Percentiles rank a stretch among this genome's conserved stretches.
Conservation (phyloP, 108 stramenopile genomes). For the Cylindrotheca fusiformis region DNA sequence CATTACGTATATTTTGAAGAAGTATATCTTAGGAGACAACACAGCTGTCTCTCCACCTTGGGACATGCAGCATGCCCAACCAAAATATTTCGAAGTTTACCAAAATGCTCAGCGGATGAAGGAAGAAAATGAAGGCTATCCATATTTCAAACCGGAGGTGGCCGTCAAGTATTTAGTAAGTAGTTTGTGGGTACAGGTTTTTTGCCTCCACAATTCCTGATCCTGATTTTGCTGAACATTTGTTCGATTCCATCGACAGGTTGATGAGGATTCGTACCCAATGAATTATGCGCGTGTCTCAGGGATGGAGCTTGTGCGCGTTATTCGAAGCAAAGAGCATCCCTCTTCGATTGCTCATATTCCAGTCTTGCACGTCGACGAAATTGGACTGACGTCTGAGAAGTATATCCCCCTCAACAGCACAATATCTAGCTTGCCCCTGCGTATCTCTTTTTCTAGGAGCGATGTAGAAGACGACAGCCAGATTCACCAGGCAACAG, state of each 20-base stretch:
- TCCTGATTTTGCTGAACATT: no score
- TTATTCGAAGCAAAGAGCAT: conserved; percentile 31
- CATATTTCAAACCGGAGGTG: conserved; percentile 88
- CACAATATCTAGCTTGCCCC: conserved; percentile 81
- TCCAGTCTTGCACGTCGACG: conserved; percentile 88
- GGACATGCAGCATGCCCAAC: conserved; percentile 65
- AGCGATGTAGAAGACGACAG: conserved; percentile 45
- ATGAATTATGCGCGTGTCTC: conserved; percentile 50
- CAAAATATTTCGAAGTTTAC: conserved; percentile 47
- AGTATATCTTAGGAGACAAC: conserved; percentile 28
- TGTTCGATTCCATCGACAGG: conserved; percentile 4
- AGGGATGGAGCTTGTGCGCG: conserved; percentile 56
- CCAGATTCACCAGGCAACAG: conserved; percentile 20
- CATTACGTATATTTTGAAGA: conserved; percentile 48
- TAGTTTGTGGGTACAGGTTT: no score
- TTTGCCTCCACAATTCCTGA: no score
- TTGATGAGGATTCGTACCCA: conserved; percentile 73
- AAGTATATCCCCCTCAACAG: conserved; percentile 92
- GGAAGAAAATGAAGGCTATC: conserved; percentile 49
- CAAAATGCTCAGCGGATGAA: conserved; percentile 54
- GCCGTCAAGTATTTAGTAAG: conserved; percentile 55
- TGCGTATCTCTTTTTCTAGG: conserved; percentile 83
- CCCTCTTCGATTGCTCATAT: conserved; percentile 66
- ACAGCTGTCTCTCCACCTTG: conserved; percentile 54
- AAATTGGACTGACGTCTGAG: conserved; percentile 92